Percentiles rank a stretch among this genome's conserved stretches.
phyloP scores from a whole-genome alignment of 2,329 filamentous ascomycete species.

The Tolypocladium inflatum region DNA sequence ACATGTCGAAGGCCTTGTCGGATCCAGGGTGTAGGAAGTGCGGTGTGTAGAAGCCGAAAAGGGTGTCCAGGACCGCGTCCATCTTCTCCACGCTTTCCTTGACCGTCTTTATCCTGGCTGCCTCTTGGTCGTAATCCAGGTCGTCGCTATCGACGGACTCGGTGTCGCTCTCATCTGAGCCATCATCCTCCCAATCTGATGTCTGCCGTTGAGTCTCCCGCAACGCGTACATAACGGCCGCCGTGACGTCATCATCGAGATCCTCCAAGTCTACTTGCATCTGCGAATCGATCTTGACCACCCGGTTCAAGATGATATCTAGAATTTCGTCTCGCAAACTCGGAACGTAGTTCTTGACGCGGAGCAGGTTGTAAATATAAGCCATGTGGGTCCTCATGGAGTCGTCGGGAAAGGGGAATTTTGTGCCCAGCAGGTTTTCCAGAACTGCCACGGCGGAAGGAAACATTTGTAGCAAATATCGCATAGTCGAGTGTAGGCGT shows the following conservation, averaged over 20 bases:
- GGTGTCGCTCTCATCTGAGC: slow-evolving; percentile 55
- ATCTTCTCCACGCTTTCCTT: slow-evolving; percentile 84
- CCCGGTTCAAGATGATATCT: slow-evolving; percentile 70
- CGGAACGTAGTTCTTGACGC: slow-evolving; percentile 66
- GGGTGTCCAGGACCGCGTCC: slow-evolving; percentile 77
- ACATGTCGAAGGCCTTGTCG: slow-evolving; percentile 59
- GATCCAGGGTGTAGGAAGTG: slow-evolving; percentile 61
- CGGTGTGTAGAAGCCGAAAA: slow-evolving; percentile 76
- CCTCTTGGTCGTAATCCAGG: slow-evolving; percentile 53
- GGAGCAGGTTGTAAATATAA: slow-evolving; percentile 81
- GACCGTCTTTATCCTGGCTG: slow-evolving; percentile 57
- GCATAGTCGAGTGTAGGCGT: slow-evolving; percentile 66
- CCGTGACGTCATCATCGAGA: slow-evolving; percentile 77
- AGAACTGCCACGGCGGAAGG: slow-evolving; percentile 68
- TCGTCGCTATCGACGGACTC: slow-evolving; percentile 66
- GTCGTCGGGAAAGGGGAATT: slow-evolving; percentile 71
- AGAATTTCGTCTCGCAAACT: slow-evolving; percentile 73
- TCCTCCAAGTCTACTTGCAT: slow-evolving; percentile 92
- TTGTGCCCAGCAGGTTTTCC: slow-evolving; percentile 53
- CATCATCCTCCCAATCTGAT: slow-evolving; percentile 37
- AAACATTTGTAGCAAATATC: slow-evolving; percentile 69
- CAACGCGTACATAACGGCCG: slow-evolving; percentile 53
- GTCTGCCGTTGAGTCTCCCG: slow-evolving; percentile 15
- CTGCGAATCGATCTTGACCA: slow-evolving; percentile 91
- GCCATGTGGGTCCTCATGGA: slow-evolving; percentile 69